Conservation (phyloP, 192 early-diverging fungal genomes). For the Linnemannia zychae region DNA sequence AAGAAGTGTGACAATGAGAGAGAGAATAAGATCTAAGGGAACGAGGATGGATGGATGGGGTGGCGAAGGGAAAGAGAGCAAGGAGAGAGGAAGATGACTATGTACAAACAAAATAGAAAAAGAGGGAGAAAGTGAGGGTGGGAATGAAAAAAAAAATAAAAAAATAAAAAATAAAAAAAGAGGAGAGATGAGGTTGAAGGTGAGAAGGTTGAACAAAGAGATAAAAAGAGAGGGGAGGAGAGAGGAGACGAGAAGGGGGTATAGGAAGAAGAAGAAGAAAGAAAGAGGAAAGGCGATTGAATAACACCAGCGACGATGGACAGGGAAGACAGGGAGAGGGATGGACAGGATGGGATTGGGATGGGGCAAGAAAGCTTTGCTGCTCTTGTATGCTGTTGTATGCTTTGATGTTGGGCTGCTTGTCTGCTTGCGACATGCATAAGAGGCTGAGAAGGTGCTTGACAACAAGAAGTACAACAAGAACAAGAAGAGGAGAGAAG, state of each 20-base stretch:
- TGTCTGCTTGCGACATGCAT: too few species aligned
- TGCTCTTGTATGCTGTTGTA: too few species aligned
- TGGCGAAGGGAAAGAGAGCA: too few species aligned
- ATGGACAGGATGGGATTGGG: too few species aligned
- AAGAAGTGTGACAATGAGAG: not conserved
- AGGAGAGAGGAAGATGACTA: not conserved
- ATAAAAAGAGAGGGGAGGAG: not conserved
- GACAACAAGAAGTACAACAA: not conserved
- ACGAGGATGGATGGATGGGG: not conserved
- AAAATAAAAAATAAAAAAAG: not conserved
- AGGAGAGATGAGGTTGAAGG: not conserved
- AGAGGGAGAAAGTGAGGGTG: not conserved
- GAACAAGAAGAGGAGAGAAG: not conserved
- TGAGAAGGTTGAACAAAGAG: not conserved
- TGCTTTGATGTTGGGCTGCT: too few species aligned
- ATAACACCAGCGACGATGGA: not conserved
- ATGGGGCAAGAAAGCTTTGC: too few species aligned
- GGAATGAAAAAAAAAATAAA: not conserved
- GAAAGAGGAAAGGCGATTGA: not conserved
- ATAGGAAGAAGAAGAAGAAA: not conserved
- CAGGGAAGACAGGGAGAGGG: too few species aligned
- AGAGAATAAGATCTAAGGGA: not conserved
- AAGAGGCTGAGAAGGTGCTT: too few species aligned
- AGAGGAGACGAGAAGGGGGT: not conserved
- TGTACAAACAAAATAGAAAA: conserved; percentile 2